Base-by-base conservation (phyloP, 1,284 basidiomycete species). In the Waitea zeae region DNA sequence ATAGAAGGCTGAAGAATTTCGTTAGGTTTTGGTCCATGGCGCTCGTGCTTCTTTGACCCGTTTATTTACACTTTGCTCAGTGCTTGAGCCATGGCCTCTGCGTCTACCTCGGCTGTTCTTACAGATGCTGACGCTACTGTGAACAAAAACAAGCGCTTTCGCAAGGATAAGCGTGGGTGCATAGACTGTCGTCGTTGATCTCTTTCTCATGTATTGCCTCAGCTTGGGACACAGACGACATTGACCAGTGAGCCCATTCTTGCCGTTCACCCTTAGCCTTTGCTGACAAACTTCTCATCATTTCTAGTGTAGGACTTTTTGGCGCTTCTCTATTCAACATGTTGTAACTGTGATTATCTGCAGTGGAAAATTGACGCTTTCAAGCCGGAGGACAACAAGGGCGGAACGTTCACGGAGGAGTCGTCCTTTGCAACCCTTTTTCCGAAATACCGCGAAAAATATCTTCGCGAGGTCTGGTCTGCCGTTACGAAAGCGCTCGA, bases 201-300 rank as follows among this genome's bases (percentile, higher is more conserved):
- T n/a, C n/a, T n/a, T n/a, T n/a, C n/a, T n/a, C n/a, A n/a, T n/a
- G n/a, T n/a, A n/a, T n/a, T 36, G 33, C 32, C 43, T 42, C 49
- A 92, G 89, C 88, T 47, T 98, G 93, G 95, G 93, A 98, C 55
- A 95, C 90, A 31, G 92, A 97, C 51, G 89, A 96, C 47, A 89
- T 97, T 54, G 87, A 98, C 64, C 93, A 97, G 81, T 92, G 56
- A 76, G 83, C 57, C 26, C 33, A 34, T 43, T 29, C 22, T 38
- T n/a, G 24, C 18, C 14, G 35, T n/a, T 26, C 24, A n/a, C n/a
- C 9, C 24, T 26, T 9, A 7, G 24, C 9, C n/a, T 7, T 9
- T 26, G 24, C 24, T 26, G n/a, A 26, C n/a, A 7, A 26, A 38
- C 53, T 20, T 17, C 2, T 28, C 28, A 34, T 17, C 18, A 20